Evolutionary conservation across 257 asterid genomes (phyloP), one percentile per base, ranked within the genome.

Genomic region (Przewalskia tangutica): DNA sequence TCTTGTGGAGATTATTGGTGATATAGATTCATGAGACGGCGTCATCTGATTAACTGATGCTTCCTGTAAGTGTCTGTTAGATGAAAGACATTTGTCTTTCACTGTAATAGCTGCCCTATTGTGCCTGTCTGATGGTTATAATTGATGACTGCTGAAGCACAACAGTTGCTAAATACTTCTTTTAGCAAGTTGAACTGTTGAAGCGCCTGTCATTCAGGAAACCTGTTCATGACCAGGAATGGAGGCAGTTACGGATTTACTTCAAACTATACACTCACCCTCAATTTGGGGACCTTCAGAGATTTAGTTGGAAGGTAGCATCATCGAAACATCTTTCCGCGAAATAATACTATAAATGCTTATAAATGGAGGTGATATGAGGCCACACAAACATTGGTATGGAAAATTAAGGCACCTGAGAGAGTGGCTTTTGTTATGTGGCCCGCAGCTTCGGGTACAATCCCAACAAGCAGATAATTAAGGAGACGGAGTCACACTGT

Each of bases 1-100:
- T 81, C 83, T 48, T 81, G 78, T 51, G 78, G 83, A 36, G 78
- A 81, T 65, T 81, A 79, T 71, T 73, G 79, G 79, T 73, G 79
- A 73, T 58, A 27, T 46, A 11, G 16, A 44, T 73, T 73, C 79
- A 18, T 44, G n/a, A 54, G 79, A 46, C 32, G 4, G 27, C 27
- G n/a, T 58, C 64, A 58, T n/a, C 64, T n/a, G 5, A n/a, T 4
- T 7, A 58, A 58, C 64, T n/a, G 62, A 56, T 7, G 64, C 62
- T 55, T 55, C 60, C 20, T 16, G 60, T 54, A 14, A 54, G 60
- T 20, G 12, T 58, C 59, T 54, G 17, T 12, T 51, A 13, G n/a
- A 27, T 38, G 42, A 38, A 38, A 38, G 42, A 38, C 42, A 38
- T 0, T 4, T 38, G 42, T 38, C 42, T 38, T 38, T 38, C 42